These are phyloP conservation scores for Boletus pseudopeckii DNA, from an alignment of 768 basidiomycete species.

Conservation along the genomic window DNA sequence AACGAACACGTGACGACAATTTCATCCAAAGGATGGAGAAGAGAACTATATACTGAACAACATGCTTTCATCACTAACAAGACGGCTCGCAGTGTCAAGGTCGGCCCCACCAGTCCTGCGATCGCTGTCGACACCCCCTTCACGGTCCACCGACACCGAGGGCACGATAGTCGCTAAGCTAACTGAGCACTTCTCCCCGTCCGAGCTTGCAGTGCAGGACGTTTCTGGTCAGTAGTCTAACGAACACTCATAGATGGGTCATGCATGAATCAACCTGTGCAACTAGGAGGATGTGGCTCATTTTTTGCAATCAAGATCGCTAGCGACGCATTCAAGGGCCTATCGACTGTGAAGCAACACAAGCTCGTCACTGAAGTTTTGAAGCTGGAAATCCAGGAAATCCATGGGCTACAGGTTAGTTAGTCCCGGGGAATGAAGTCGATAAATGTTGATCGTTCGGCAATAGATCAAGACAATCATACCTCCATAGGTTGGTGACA, in stretches of 20 bases:
- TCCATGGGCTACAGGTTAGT: conserved; percentile 95
- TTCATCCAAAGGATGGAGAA: neutral
- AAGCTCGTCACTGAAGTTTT: conserved; percentile 80
- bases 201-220: conserved; percentile 83
- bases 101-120: conserved; percentile 27
- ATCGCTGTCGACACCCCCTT: conserved; percentile 22
- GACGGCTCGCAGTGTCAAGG: conserved; percentile 32
- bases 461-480: conserved; percentile 43
- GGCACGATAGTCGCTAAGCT: conserved; percentile 69
- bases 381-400: conserved; percentile 84
- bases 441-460: conserved; percentile 6
- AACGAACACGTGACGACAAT: conserved; percentile 16
- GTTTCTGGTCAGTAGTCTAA: conserved; percentile 74
- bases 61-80: conserved; percentile 29
- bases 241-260: neutral
- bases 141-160: conserved; percentile 36
- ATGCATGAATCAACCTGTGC: conserved; percentile 6
- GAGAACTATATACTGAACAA: neutral
- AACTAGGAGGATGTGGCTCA: conserved; percentile 88
- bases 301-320: conserved; percentile 93
- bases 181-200: conserved; percentile 69
- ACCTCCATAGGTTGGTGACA: conserved; percentile 18
- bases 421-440: conserved; percentile 19
- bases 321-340: conserved; percentile 79
- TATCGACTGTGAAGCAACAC: conserved; percentile 91